Base-by-base conservation (phyloP, 2,329 filamentous ascomycete species). In the Juglanconis oblonga region DNA sequence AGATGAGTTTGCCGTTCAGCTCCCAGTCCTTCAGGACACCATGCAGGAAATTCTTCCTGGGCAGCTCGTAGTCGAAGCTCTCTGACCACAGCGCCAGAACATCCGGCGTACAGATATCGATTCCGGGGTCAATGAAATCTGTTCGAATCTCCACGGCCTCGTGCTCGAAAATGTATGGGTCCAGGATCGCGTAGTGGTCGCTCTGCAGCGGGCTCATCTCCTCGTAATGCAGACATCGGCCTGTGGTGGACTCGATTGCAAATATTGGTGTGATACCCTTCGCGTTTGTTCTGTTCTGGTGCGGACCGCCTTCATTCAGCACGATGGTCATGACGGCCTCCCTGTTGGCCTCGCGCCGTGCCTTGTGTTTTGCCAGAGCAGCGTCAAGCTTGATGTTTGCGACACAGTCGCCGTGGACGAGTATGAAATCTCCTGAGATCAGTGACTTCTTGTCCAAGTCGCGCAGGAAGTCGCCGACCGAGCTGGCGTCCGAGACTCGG, bases 241-340 rank as follows among this genome's bases (percentile, higher is more conserved):
- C 86, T 56, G 88, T 91, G 42, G 82, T 85, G 1, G 90, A 87
- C 68, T 98, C 93, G 63, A 97, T 82, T 24, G 96, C 87, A 69
- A 98, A 99, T 3, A 95, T 83, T 0, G 93, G 92, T 4, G 87
- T 89, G 64, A 90, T 84, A 33, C 86, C 87, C 59, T 89, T 86
- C 1, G 86, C 82, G 73, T 94, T 94, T 33, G 91, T 92, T 57
- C 91, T 82, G 75, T 97, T 92, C 52, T 80, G 80, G 8, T 75
- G 75, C 6, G 82, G 77, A 50, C 91, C 91, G 8, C 88, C 90
- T 71, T 93, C 89, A 50, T 92, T 85, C 61, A 98, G 77, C 11
- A 99, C 85, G 82, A 97, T 90, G 3, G 95, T 99, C 95, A 99
- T 98, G 75, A 97, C 97, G 42, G 94, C 92, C 72, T 96, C 94